Evolutionary conservation across 129 eudicot species (phyloP), one percentile per base, ranked within the genome.

Genomic region (Lactuca saligna): DNA sequence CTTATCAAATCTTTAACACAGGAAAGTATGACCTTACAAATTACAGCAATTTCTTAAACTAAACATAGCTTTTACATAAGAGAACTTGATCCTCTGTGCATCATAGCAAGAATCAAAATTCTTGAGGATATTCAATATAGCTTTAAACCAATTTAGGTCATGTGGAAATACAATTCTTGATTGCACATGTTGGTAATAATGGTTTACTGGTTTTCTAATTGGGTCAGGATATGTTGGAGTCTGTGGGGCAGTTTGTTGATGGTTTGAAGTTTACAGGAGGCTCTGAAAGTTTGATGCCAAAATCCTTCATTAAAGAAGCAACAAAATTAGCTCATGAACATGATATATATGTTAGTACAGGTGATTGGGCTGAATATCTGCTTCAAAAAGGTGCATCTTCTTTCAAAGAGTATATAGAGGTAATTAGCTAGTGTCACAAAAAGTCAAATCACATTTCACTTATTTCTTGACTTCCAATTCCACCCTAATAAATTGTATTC

Each of bases 181-280:
- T 7, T 39, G 44, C 44, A 39, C 8, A 39, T 5, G 0, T 2
- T 39, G 64, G 38, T 34, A 39, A 60, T 37, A 49, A 50, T 35
- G 46, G 44, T 41, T 6, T 54, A 72, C 61, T 25, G 33, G 11
- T 72, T 65, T 38, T 54, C 55, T 42, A 60, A 68, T 73, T 64
- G 78, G 5, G 39, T 49, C 81, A 92, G 99, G 97, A 93, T 34
- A 78, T 75, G 54, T 81, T 89, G 39, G 99, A 93, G 75, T 86
- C 95, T 11, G 82, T 89, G 97, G 99, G 99, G 20, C 90, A 87
- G 65, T 89, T 93, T 82, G 95, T 92, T 74, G 98, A 92, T 66
- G 98, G 98, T 32, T 54, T 92, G 68, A 92, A 88, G 77, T 88
- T 92, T 38, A 58, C 91, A 44, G 98, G 95, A 54, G 98, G 96